phyloP scores from a whole-genome alignment of 768 basidiomycete genomes.

The Punctularia strigosozonata region DNA sequence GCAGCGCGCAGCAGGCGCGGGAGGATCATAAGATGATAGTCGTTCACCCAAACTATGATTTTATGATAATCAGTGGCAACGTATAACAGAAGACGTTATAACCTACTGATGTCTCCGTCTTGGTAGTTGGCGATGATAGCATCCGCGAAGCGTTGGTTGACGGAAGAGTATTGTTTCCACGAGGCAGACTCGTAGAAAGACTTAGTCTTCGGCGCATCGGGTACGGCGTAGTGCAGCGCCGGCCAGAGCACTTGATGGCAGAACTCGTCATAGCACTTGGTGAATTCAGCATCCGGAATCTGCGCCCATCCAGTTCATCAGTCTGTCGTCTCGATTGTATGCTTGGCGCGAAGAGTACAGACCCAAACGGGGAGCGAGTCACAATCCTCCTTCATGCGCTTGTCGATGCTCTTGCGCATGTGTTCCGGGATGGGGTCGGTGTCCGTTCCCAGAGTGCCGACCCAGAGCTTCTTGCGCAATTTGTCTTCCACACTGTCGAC shows the following conservation, averaged over 20 bases:
- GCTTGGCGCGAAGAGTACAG: no score
- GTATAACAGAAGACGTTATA: background rate
- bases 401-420: conserved; percentile 44
- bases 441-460: conserved; percentile 65
- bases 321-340: no score
- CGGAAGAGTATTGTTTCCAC: conserved; percentile 78
- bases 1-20: conserved; percentile 72
- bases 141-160: conserved; percentile 86
- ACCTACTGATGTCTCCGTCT: conserved; percentile 73
- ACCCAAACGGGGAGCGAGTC: conserved; percentile 37
- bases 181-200: conserved; percentile 66
- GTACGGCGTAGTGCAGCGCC: conserved; percentile 75
- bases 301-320: no score
- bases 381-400: conserved; percentile 27
- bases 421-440: conserved; percentile 54
- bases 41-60: conserved; percentile 67
- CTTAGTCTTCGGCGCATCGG: conserved; percentile 80
- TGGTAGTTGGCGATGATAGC: conserved; percentile 69
- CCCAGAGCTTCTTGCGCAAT: conserved; percentile 42
- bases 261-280: conserved; percentile 74
- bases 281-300: conserved; percentile 74
- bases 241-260: conserved; percentile 89
- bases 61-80: background rate
- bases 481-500: conserved; percentile 46
- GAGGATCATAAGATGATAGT: conserved; percentile 93